phyloP scores from a whole-genome alignment of 2,329 filamentous ascomycete species.

The Epichloe gansuensis region DNA sequence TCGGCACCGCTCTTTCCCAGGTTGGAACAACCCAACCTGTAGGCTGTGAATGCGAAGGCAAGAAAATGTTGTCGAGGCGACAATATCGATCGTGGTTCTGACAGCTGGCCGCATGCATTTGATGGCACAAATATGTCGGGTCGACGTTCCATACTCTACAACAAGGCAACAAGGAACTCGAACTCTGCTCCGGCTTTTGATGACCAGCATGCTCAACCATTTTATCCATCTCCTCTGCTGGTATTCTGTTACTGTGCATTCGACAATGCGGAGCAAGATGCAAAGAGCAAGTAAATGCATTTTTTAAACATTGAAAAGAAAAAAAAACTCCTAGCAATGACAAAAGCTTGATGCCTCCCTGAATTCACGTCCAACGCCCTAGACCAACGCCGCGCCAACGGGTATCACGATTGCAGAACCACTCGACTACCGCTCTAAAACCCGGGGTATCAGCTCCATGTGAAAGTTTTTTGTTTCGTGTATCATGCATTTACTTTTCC shows the following conservation, averaged over 20 bases:
- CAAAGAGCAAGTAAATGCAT: not conserved
- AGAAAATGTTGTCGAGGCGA: no score
- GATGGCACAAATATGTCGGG: no score
- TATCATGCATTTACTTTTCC: not conserved
- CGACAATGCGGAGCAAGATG: not conserved
- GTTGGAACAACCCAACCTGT: no score
- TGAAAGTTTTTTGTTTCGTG: not conserved
- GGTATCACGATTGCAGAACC: constrained; percentile 12
- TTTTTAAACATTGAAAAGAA: not conserved
- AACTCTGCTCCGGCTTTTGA: no score
- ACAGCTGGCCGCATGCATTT: no score
- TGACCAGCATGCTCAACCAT: not conserved
- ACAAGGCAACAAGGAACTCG: no score
- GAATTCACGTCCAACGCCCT: not conserved
- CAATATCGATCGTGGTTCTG: no score
- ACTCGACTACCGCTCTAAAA: not conserved
- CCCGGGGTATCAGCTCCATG: not conserved
- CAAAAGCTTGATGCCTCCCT: not conserved
- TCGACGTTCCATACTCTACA: no score
- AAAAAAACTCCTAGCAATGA: not conserved
- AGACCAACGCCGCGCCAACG: constrained; percentile 12
- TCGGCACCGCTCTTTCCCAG: no score
- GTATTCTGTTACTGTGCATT: not conserved
- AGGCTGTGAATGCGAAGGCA: no score
- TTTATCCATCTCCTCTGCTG: not conserved